Percentiles rank a stretch among this genome's conserved stretches.
Conservation (phyloP, 2,329 filamentous ascomycete species). For the Fusarium illudens region DNA sequence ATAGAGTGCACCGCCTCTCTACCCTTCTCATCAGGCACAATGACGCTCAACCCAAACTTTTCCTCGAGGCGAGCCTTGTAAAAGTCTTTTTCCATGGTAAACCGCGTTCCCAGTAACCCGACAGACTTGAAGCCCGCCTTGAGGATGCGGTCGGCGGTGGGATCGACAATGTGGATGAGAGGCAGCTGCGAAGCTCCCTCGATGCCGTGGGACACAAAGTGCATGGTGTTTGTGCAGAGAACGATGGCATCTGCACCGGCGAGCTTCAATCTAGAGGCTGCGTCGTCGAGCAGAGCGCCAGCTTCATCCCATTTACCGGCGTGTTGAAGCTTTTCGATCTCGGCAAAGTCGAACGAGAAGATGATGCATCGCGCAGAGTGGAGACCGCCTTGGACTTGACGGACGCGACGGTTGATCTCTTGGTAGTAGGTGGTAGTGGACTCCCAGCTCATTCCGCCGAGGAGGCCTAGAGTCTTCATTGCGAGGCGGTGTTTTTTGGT, state of each 20-base stretch:
- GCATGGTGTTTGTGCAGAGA: conserved; percentile 41
- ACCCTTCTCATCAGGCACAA: conserved; percentile 13
- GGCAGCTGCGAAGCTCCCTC: conserved; percentile 18
- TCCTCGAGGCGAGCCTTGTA: conserved; percentile 25
- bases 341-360: conserved; percentile 40
- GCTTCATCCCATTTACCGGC: conserved; percentile 29
- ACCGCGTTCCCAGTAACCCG: conserved; percentile 34
- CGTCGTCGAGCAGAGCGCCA: conserved; percentile 22
- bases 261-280: conserved; percentile 18
- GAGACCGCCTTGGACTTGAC: conserved; percentile 29
- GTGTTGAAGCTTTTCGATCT: conserved; percentile 31
- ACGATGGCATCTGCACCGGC: conserved; percentile 38
- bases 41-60: conserved; percentile 16
- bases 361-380: conserved; percentile 37
- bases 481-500: neutral
- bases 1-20: conserved; percentile 23
- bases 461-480: conserved; percentile 40
- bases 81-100: conserved; percentile 41
- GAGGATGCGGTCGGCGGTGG: conserved; percentile 27
- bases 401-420: conserved; percentile 38
- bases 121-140: conserved; percentile 21
- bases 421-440: conserved; percentile 41
- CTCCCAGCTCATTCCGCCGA: conserved; percentile 43
- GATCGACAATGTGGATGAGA: conserved; percentile 39
- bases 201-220: conserved; percentile 28